phyloP scores from a whole-genome alignment of 768 basidiomycete genomes.

The Boletus edulis region DNA sequence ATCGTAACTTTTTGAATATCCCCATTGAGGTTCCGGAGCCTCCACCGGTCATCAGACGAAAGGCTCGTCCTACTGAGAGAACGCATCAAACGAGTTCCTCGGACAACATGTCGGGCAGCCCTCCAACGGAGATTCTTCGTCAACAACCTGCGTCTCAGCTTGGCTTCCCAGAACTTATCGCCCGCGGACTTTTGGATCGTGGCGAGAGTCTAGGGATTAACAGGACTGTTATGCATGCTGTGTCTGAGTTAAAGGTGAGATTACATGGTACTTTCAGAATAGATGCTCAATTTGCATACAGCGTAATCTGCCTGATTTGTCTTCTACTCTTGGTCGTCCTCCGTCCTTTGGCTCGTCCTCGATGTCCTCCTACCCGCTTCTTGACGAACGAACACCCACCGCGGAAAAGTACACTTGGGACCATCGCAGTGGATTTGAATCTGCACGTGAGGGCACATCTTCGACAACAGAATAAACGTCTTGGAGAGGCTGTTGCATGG shows the following conservation, averaged over 20 bases:
- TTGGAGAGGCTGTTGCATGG: conserved; percentile 73
- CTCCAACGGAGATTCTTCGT: conserved; percentile 34
- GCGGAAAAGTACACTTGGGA: conserved; percentile 68
- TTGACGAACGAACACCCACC: conserved; percentile 50
- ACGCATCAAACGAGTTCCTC: conserved; percentile 25
- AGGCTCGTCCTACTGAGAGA: conserved; percentile 32
- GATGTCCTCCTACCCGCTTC: conserved; percentile 56
- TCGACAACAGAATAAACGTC: conserved; percentile 53
- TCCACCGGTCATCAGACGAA: conserved; percentile 37
- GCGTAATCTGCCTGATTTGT: conserved; percentile 87
- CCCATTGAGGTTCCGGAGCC: conserved; percentile 61
- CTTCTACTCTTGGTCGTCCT: conserved; percentile 61
- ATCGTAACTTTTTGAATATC: conserved; percentile 73
- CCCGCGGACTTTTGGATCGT: conserved; percentile 69
- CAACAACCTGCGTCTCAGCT: conserved; percentile 44
- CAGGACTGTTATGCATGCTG: conserved; percentile 76
- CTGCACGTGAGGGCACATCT: conserved; percentile 59
- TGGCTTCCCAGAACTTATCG: conserved; percentile 68
- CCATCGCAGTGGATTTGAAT: conserved; percentile 63
- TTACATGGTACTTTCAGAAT: not conserved
- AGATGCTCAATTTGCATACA: conserved; percentile 29
- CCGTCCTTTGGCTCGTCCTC: conserved; percentile 37
- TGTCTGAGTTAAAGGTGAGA: conserved; percentile 71
- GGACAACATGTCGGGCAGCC: conserved; percentile 17
- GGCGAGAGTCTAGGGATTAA: conserved; percentile 84